These are phyloP conservation scores for Carex parvula DNA, from an alignment of 176 grass and related monocot genomes.

Conservation along the genomic window DNA sequence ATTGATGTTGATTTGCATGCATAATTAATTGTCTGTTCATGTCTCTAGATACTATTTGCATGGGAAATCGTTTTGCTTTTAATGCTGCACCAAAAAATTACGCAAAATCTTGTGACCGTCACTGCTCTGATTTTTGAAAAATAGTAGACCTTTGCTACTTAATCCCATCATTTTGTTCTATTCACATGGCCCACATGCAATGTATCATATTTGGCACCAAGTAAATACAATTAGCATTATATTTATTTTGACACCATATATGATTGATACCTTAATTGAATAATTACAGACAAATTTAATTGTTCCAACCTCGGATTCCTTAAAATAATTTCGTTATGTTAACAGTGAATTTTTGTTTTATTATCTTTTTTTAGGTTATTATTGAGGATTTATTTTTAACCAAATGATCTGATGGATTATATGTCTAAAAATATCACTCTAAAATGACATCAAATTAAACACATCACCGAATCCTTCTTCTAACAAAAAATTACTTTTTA, in stretches of 20 bases:
- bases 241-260: neutral
- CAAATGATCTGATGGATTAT: neutral
- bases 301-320: neutral
- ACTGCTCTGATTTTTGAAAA: neutral
- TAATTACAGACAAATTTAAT: neutral
- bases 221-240: neutral
- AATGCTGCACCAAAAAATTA: neutral
- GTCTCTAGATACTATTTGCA: neutral
- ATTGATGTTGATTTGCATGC: slow-evolving; percentile 12
- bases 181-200: neutral
- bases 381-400: neutral
- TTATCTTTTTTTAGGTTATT: neutral
- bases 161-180: neutral
- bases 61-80: neutral
- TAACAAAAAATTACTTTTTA: slow-evolving; percentile 13
- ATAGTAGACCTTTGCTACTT: neutral
- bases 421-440: neutral
- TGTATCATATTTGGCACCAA: neutral
- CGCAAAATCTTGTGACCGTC: neutral
- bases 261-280: neutral
- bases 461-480: neutral
- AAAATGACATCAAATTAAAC: neutral
- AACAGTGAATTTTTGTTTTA: neutral
- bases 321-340: neutral
- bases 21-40: neutral